Base-by-base conservation (phyloP, 208 protist species). In the Leishmania arabica region DNA sequence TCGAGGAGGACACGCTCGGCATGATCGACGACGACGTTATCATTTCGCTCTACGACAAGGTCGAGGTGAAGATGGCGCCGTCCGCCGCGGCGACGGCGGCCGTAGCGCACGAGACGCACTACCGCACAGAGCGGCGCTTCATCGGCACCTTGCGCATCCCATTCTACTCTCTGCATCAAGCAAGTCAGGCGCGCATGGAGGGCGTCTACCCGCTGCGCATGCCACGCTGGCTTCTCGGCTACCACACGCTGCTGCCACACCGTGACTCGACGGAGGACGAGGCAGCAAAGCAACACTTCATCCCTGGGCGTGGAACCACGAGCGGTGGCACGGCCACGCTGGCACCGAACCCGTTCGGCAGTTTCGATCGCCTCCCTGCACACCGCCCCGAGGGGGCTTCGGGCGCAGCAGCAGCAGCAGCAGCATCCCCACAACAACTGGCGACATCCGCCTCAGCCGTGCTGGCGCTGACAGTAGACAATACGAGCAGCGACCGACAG, bases 1-100 rank as follows among this genome's bases (percentile, higher is more conserved):
- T 97, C 66, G 91, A 94, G 73, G 91, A 97, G 83, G 90, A 95
- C n/a, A 97, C 93, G 42, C 89, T 97, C 4, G 80, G 84, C 72
- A 84, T 97, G 82, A 97, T 97, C 81, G 91, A 97, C 76, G 93
- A 97, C 68, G 89, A 95, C 75, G 87, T 97, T 79, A 83, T 92
- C 40, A 79, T 97, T 66, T 88, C 91, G 24, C 42, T 97, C 37
- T 97, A 97, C 86, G 93, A 97, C 83, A 94, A 93, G 89, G 85
- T 95, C 19, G 89, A 95, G 73, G 91, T 95, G 47, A 84, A 84
- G 73, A 90, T 97, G 87, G 73, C 83, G 56, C 66, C 90, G 15
- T 53, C 86, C n/a, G 80, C 76, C 6, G 77, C 87, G 31, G 85
- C 84, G 42, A 73, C 85, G 1, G 93, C 90, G 27, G 89, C 89